These are phyloP conservation scores for Sclerotiophoma versabilis DNA, from an alignment of 2,329 filamentous ascomycete genomes.

Conservation along the genomic window DNA sequence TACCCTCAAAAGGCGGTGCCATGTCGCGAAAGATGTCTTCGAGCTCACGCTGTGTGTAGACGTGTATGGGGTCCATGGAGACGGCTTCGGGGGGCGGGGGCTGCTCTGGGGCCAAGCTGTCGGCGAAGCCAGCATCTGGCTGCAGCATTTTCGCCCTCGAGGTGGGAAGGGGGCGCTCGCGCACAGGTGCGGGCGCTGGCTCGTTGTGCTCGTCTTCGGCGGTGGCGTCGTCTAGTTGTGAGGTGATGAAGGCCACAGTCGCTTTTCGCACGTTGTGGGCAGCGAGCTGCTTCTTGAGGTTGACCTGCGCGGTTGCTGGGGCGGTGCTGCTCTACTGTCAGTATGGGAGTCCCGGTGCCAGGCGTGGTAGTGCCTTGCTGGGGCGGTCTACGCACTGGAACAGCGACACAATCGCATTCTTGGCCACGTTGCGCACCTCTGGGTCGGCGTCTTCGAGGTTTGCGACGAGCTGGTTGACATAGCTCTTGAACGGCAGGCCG, in stretches of 20 bases:
- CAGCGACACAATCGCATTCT: slow-evolving; percentile 82
- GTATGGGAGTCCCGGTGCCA: slow-evolving; percentile 6
- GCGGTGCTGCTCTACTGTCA: slow-evolving; percentile 65
- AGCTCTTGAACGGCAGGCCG: slow-evolving; percentile 79
- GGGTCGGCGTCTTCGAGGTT: slow-evolving; percentile 90
- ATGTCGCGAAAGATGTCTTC: slow-evolving; percentile 87
- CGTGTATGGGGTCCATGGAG: slow-evolving; percentile 78
- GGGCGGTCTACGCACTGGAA: slow-evolving; percentile 67
- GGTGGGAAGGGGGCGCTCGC: slow-evolving; percentile 38
- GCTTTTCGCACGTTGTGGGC: slow-evolving; percentile 85
- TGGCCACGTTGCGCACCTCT: slow-evolving; percentile 84
- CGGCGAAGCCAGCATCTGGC: slow-evolving; percentile 54
- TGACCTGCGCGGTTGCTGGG: slow-evolving; percentile 82
- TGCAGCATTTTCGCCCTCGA: slow-evolving; percentile 47
- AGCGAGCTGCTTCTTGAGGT: slow-evolving; percentile 85
- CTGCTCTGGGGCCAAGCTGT: slow-evolving; percentile 59
- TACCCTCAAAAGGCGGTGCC: slow-evolving; percentile 82
- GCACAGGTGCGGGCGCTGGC: slow-evolving; percentile 22
- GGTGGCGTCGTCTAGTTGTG: slow-evolving; percentile 75
- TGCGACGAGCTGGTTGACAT: slow-evolving; percentile 83
- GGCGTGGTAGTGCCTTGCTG: not conserved
- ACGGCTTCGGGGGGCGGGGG: slow-evolving; percentile 71
- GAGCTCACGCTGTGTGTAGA: slow-evolving; percentile 85
- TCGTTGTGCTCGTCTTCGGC: slow-evolving; percentile 40
- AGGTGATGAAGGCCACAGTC: slow-evolving; percentile 81